Percentiles rank a stretch among this genome's conserved stretches.
phyloP scores from a whole-genome alignment of 192 early-diverging fungal genomes.

The Podila epigama region DNA sequence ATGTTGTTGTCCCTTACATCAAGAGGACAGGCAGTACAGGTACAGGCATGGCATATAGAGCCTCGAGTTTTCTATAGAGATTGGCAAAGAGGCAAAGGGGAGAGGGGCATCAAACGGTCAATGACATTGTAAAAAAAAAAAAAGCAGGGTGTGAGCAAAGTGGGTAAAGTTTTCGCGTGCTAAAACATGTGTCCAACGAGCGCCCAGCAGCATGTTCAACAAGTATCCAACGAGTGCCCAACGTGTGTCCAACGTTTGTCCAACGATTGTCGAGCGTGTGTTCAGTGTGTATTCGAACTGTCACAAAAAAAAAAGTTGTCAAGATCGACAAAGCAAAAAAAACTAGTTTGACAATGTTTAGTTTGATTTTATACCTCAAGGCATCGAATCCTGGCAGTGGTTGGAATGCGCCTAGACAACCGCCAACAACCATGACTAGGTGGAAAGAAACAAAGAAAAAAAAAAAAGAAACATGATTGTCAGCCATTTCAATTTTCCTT shows the following conservation, averaged over 20 bases:
- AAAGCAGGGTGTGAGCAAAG: too few species aligned
- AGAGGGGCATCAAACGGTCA: not conserved
- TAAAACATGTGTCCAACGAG: too few species aligned
- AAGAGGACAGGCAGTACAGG: conserved; percentile 29
- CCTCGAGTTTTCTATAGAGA: conserved; percentile 20
- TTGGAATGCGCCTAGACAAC: conserved; percentile 22
- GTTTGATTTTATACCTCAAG: conserved; percentile 27
- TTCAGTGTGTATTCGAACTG: too few species aligned
- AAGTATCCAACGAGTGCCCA: too few species aligned
- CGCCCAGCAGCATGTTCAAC: too few species aligned
- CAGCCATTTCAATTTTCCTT: not conserved
- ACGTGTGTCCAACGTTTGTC: too few species aligned
- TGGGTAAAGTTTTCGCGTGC: too few species aligned
- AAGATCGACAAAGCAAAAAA: not conserved
- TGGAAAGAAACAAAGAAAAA: not conserved
- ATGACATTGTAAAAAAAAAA: not conserved
- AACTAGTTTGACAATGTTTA: not conserved
- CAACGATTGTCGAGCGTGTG: too few species aligned
- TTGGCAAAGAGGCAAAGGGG: not conserved
- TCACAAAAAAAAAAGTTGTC: not conserved
- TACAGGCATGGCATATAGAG: conserved; percentile 17
- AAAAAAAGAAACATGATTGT: not conserved
- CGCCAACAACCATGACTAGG: conserved; percentile 43
- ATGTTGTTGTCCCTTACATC: conserved; percentile 11
- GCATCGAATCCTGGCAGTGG: conserved; percentile 39